Evolutionary conservation across 176 grass and related monocot species (phyloP).

Genomic region (Hordeum marinum): DNA sequence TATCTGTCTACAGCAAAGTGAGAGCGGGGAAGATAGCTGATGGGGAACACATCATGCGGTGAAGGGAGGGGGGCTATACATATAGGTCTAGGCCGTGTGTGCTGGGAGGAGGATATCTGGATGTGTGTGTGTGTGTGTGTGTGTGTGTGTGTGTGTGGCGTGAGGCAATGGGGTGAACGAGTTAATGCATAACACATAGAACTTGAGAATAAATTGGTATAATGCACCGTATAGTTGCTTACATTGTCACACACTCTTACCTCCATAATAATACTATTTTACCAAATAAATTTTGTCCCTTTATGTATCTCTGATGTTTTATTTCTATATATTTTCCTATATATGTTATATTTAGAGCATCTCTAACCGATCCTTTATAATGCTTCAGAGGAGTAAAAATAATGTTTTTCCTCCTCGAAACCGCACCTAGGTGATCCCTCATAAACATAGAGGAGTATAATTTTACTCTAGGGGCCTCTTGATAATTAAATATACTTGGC

Average conservation of each 20-base stretch:
- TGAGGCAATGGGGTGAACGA: background rate
- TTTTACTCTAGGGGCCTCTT: too few relatives aligned
- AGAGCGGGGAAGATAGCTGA: background rate
- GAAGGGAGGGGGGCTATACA: background rate
- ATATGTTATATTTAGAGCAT: background rate
- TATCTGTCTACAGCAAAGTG: background rate
- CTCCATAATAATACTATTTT: background rate
- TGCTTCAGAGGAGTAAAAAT: too few relatives aligned
- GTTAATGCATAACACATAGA: background rate
- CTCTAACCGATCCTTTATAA: too few relatives aligned
- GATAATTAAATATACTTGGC: too few relatives aligned
- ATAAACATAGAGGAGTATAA: too few relatives aligned
- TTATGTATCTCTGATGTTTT: background rate
- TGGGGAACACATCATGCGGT: background rate
- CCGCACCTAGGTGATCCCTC: too few relatives aligned
- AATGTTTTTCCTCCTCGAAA: too few relatives aligned
- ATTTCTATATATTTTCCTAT: background rate
- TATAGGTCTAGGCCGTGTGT: constrained; percentile 7
- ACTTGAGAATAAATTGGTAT: background rate
- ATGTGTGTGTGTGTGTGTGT: background rate
- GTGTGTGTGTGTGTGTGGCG: background rate
- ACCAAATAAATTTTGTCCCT: background rate
- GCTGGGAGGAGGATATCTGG: background rate
- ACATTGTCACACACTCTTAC: background rate
- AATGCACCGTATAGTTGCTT: background rate